A percentile compares a stretch with the other conserved stretches of the same genome.
phyloP scores from a whole-genome alignment of 495 filamentous ascomycete species.

The Chaetomium cochliodes region DNA sequence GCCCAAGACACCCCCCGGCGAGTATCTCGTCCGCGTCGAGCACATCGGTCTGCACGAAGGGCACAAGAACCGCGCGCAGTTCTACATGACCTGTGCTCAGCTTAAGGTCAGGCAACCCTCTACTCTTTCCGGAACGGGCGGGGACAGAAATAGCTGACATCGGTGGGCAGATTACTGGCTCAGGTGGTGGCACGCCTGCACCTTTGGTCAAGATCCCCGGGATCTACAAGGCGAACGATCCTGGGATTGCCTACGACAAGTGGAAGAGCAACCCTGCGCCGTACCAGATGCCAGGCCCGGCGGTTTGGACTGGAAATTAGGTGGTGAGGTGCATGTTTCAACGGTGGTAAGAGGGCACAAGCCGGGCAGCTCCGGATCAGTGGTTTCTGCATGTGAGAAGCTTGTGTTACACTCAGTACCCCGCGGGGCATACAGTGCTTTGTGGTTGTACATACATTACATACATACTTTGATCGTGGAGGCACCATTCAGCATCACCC shows the following conservation, averaged over 20 bases:
- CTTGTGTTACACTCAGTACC: too few relatives aligned
- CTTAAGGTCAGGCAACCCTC: constrained; percentile 41
- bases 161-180: constrained; percentile 15
- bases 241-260: constrained; percentile 47
- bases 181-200: constrained; percentile 44
- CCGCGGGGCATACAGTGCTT: too few relatives aligned
- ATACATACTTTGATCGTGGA: too few relatives aligned
- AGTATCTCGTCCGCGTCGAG: constrained; percentile 57
- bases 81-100: constrained; percentile 55
- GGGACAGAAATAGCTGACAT: too few relatives aligned
- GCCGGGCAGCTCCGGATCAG: too few relatives aligned
- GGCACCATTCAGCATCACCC: too few relatives aligned
- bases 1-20: constrained; percentile 45
- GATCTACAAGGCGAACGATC: constrained; percentile 47
- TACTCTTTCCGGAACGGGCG: too few relatives aligned
- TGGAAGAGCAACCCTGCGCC: constrained; percentile 35
- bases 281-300: constrained; percentile 43
- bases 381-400: too few relatives aligned
- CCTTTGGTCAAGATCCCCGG: constrained; percentile 52
- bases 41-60: constrained; percentile 55
- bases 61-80: constrained; percentile 42
- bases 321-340: not conserved
- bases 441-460: too few relatives aligned
- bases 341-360: too few relatives aligned
- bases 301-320: constrained; percentile 34